Conservation (phyloP, 2,329 filamentous ascomycete species). For the Apiospora marii region DNA sequence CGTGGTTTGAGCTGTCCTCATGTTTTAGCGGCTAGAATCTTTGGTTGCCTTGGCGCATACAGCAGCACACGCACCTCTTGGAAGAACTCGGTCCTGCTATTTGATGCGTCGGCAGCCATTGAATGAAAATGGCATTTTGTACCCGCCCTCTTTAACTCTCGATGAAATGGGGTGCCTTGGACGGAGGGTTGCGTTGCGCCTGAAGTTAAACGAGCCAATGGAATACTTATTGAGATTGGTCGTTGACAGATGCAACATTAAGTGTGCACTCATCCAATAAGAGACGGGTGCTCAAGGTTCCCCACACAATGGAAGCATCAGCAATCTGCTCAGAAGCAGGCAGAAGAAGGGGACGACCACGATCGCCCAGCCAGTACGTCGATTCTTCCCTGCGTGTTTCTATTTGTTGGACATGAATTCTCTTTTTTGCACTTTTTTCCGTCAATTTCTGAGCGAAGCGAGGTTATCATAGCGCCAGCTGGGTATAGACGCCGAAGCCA, state of each 20-base stretch:
- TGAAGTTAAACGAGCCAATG: neutral
- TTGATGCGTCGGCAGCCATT: slow-evolving; percentile 23
- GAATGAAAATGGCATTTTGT: slow-evolving; percentile 15
- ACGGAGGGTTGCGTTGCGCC: neutral
- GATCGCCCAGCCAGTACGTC: neutral
- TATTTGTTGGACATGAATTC: neutral
- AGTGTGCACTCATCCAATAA: neutral
- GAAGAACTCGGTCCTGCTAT: slow-evolving; percentile 42
- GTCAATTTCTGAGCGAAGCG: neutral
- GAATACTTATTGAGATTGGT: neutral
- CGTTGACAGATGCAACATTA: neutral
- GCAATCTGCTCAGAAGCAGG: slow-evolving; percentile 3
- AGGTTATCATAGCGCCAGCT: no score
- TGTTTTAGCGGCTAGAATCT: slow-evolving; percentile 26
- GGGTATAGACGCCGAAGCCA: neutral
- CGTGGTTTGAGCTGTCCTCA: slow-evolving; percentile 64
- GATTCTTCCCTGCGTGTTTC: neutral
- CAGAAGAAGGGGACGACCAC: neutral
- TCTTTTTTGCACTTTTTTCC: neutral
- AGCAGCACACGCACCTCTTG: slow-evolving; percentile 38
- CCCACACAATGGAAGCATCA: slow-evolving; percentile 8
- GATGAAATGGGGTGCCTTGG: neutral
- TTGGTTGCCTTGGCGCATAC: neutral
- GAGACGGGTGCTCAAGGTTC: neutral
- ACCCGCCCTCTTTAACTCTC: neutral